Base-by-base conservation (phyloP, 2,329 filamentous ascomycete species). In the Stemphylium vesicarium region DNA sequence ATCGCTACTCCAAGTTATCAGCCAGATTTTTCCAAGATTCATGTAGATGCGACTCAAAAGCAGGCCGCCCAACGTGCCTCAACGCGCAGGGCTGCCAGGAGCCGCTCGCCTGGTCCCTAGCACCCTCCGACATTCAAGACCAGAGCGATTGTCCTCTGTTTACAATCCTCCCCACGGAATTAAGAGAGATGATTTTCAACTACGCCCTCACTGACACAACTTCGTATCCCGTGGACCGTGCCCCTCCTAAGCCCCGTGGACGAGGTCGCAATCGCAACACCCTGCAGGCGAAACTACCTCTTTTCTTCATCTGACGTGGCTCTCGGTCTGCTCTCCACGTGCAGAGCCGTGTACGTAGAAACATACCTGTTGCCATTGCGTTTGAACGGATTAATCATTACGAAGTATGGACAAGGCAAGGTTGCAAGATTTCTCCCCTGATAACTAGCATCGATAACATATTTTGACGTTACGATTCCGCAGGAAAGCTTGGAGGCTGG, bases 301-400 rank as follows among this genome's bases (percentile, higher is more conserved):
- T 18, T 49, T 3, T 26, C 53, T 12, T 9, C 33, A 2, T 42
- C 40, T 4, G 59, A 65, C 24, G 52, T 56, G 1, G 59, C 63
- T 6, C n/a, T 50, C 10, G 50, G 53, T 3, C 45, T 68, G 1
- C 57, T 69, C 1, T 24, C 35, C 4, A 60, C 66, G 7, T 70
- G 65, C 43, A 58, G 56, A 11, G 63, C 60, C 4, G 43, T 68
- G 0, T 69, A 68, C 36, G 32, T 64, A 2, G 67, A 70, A 20
- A 64, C 67, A 2, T 68, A 57, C 16, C 18, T 38, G 0, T 48
- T 61, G 1, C 62, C 67, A 2, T 22, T 64, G 10, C 41, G 37
- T 1, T 46, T 68, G 0, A 68, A 68, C 16, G 31, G 58, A n/a
- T 46, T 43, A 12, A 15, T 38, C 18, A 32, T 49, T 11, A 40